Evolutionary conservation across 768 basidiomycete species (phyloP).

Genomic region (Pleurotus djamor): DNA sequence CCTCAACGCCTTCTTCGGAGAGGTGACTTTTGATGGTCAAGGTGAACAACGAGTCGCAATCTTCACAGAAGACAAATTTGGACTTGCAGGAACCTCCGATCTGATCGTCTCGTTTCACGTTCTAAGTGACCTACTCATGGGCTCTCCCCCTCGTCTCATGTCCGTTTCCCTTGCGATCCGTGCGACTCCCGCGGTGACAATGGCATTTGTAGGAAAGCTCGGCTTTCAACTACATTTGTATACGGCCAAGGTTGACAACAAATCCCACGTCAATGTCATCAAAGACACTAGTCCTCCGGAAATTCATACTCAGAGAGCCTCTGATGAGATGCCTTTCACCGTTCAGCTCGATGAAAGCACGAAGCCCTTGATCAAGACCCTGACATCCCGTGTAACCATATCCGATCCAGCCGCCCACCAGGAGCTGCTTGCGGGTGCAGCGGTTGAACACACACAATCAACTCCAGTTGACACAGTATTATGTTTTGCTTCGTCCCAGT

Average conservation of each 20-base stretch:
- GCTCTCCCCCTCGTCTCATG: slow-evolving; percentile 10
- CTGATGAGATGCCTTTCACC: not conserved
- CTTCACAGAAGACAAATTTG: slow-evolving; percentile 19
- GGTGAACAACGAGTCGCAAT: slow-evolving; percentile 10
- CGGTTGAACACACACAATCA: not conserved
- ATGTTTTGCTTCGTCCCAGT: not conserved
- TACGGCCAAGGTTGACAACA: slow-evolving; percentile 23
- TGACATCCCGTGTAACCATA: not conserved
- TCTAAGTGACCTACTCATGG: slow-evolving; percentile 20
- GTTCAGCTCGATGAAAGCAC: not conserved
- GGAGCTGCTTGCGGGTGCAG: not conserved
- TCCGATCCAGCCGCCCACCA: not conserved
- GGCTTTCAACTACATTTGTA: slow-evolving; percentile 23
- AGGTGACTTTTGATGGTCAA: slow-evolving; percentile 13
- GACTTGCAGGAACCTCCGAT: slow-evolving; percentile 20
- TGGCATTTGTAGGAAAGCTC: slow-evolving; percentile 15
- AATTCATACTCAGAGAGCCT: not conserved
- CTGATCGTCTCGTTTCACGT: slow-evolving; percentile 24
- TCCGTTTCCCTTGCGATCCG: slow-evolving; percentile 18
- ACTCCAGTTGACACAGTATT: not conserved
- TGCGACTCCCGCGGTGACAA: slow-evolving; percentile 15
- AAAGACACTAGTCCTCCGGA: not conserved
- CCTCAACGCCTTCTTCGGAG: slow-evolving; percentile 20
- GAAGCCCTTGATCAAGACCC: not conserved
- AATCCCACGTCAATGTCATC: slow-evolving; percentile 20